Conservation (phyloP, 768 basidiomycete genomes). For the Pleurotus djamor region DNA sequence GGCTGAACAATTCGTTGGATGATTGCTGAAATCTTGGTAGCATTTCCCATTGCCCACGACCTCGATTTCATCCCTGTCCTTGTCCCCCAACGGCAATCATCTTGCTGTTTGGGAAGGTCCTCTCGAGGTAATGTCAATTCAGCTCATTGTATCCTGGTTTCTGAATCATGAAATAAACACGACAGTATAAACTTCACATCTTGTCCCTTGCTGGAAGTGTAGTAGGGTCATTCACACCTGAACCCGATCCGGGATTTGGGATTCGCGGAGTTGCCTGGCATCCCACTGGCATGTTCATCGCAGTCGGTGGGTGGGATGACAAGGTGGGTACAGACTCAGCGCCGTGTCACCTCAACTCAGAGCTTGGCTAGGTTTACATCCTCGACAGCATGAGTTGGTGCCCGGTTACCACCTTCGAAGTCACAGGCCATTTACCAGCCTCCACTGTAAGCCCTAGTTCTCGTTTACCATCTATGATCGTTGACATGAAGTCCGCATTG, state of each 20-base stretch:
- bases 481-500: neutral
- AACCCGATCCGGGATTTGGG: slow-evolving; percentile 80
- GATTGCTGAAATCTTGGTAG: slow-evolving; percentile 32
- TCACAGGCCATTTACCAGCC: slow-evolving; percentile 53
- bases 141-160: neutral
- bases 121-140: slow-evolving; percentile 57
- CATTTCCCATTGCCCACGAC: slow-evolving; percentile 82
- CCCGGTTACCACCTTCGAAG: slow-evolving; percentile 58
- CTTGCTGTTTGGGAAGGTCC: slow-evolving; percentile 84
- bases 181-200: slow-evolving; percentile 75
- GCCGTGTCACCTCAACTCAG: neutral
- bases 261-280: slow-evolving; percentile 83
- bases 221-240: slow-evolving; percentile 67
- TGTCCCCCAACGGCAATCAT: slow-evolving; percentile 77
- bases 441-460: slow-evolving; percentile 45
- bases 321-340: slow-evolving; percentile 44
- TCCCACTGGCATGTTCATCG: slow-evolving; percentile 80
- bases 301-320: slow-evolving; percentile 87
- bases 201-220: slow-evolving; percentile 64
- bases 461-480: neutral
- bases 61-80: slow-evolving; percentile 64
- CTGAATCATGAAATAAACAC: neutral
- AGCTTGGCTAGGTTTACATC: slow-evolving; percentile 59
- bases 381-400: slow-evolving; percentile 79
- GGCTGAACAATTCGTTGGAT: neutral